phyloP scores from a whole-genome alignment of 2,329 filamentous ascomycete species.

The Trichoderma atrobrunneum region DNA sequence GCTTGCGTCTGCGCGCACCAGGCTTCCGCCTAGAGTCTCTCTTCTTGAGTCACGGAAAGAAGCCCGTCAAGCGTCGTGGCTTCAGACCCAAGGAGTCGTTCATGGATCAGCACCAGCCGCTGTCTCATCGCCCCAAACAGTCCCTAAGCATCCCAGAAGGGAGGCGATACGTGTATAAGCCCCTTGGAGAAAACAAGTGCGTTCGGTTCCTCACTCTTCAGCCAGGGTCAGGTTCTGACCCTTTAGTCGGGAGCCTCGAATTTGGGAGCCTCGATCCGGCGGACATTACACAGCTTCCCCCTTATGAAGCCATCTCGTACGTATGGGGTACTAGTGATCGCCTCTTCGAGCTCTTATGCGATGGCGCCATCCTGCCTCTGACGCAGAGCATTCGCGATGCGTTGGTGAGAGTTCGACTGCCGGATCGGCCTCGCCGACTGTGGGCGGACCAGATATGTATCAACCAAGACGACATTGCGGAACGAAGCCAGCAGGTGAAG shows the following conservation, averaged over 20 bases:
- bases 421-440: conserved; percentile 27
- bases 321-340: conserved; percentile 34
- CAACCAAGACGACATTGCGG: conserved; percentile 37
- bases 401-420: conserved; percentile 29
- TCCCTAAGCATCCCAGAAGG: background rate
- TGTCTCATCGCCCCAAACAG: background rate
- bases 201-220: conserved; percentile 36
- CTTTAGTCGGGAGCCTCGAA: conserved; percentile 29
- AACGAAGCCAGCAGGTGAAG: conserved; percentile 37
- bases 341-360: conserved; percentile 25
- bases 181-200: conserved; percentile 23
- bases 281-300: conserved; percentile 9
- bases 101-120: background rate
- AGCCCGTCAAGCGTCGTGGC: conserved; percentile 3
- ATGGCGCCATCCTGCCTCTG: conserved; percentile 27
- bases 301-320: conserved; percentile 38
- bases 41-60: background rate
- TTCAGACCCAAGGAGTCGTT: background rate
- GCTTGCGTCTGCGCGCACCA: background rate
- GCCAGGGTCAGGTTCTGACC: conserved; percentile 29
- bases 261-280: conserved; percentile 26
- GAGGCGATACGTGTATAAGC: conserved; percentile 23
- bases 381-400: conserved; percentile 34
- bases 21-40: background rate
- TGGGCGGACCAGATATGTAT: conserved; percentile 44